Evolutionary conservation across 2,329 filamentous ascomycete species (phyloP).

Genomic region (Trematosphaeria pertusa): DNA sequence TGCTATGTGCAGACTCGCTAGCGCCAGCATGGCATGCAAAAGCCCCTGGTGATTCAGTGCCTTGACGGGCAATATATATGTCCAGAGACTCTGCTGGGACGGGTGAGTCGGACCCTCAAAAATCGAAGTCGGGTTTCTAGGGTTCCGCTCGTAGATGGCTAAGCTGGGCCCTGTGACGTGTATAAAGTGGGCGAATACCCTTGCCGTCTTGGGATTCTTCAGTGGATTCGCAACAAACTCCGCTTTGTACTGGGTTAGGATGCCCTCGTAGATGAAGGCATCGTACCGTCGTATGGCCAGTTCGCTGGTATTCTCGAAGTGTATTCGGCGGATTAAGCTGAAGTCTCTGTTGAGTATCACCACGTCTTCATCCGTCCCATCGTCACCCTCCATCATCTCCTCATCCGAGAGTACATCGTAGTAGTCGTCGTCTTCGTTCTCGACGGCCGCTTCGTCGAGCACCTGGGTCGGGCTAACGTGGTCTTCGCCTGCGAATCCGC

Average conservation of each 20-base stretch:
- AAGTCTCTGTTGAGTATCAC: conserved; percentile 40
- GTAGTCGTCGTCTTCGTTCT: conserved; percentile 58
- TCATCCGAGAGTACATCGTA: conserved; percentile 58
- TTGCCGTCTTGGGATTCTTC: conserved; percentile 78
- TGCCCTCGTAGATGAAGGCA: conserved; percentile 55
- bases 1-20: conserved; percentile 87
- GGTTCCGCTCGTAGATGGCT: conserved; percentile 85
- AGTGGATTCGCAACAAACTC: conserved; percentile 67
- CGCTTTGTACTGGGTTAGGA: conserved; percentile 54
- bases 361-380: conserved; percentile 27
- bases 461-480: conserved; percentile 43
- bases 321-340: conserved; percentile 46
- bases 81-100: conserved; percentile 59
- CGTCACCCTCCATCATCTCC: conserved; percentile 45
- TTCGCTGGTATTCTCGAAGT: conserved; percentile 44
- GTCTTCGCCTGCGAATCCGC: conserved; percentile 50
- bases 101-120: conserved; percentile 58
- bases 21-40: conserved; percentile 86
- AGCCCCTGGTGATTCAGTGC: conserved; percentile 86
- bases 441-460: conserved; percentile 50
- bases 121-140: conserved; percentile 72
- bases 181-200: conserved; percentile 91
- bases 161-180: conserved; percentile 85
- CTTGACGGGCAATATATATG: conserved; percentile 78
- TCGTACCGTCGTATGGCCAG: conserved; percentile 52